Conservation (phyloP, 805 yeast species). For the Lachancea fermentati region DNA sequence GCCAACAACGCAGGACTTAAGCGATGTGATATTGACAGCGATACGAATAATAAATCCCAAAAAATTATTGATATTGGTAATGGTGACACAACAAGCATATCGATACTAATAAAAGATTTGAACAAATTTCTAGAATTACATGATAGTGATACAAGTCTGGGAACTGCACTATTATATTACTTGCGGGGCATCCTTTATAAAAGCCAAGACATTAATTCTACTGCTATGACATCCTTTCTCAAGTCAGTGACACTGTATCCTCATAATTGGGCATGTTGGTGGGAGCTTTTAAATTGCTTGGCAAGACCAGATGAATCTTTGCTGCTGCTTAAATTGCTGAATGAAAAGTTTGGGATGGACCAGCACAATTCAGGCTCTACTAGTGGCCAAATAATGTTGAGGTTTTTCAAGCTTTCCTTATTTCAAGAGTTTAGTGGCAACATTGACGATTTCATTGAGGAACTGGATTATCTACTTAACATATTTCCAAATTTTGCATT, state of each 20-base stretch:
- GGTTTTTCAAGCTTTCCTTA: conserved; percentile 59
- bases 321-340: conserved; percentile 36
- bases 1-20: background rate
- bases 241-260: conserved; percentile 66
- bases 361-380: background rate
- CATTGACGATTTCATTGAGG: conserved; percentile 45
- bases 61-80: conserved; percentile 13
- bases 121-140: conserved; percentile 18
- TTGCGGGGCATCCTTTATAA: conserved; percentile 64
- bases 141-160: conserved; percentile 23
- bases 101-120: conserved; percentile 39
- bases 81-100: conserved; percentile 24
- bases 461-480: conserved; percentile 43
- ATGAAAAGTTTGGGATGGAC: conserved; percentile 19
- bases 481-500: conserved; percentile 71
- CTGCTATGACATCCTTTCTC: conserved; percentile 58
- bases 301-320: conserved; percentile 57
- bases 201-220: conserved; percentile 46
- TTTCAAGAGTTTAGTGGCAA: conserved; percentile 78
- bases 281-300: conserved; percentile 62
- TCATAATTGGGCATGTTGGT: conserved; percentile 93
- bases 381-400: conserved; percentile 34
- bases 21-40: background rate
- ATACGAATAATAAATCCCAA: background rate
- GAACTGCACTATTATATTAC: conserved; percentile 57